Base-by-base conservation (phyloP, 371 early-diverging fungal species). In the Vittaforma corneae region DNA sequence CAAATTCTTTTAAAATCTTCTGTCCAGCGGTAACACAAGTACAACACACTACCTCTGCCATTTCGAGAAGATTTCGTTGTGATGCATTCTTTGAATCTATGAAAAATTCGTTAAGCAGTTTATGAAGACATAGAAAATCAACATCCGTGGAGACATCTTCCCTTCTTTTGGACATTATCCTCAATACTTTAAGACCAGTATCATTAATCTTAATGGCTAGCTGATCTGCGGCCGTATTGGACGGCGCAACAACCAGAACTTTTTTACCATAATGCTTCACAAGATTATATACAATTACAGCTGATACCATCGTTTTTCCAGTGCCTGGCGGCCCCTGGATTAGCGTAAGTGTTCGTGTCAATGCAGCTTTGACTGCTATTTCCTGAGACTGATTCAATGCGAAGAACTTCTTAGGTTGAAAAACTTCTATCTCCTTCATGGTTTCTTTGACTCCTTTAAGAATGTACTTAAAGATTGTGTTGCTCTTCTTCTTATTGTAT, bases 161-260 rank as follows among this genome's bases (percentile, higher is more conserved):
- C 34, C 93, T 84, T 11, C 86, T 86, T 68, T 88, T 89, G 33
- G 93, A 92, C 2, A 90, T 85, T 42, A 97, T 83, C 29, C 97
- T 86, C 18, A 94, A 91, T 3, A 93, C 91, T 64, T 89, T 89
- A 20, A 97, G 81, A 0, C 92, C 91, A 0, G 92, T 92, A 35
- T 83, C 84, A 77, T 59, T 89, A 62, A 97, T 89, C 76, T 92
- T 92, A 67, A 89, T 88, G 0, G 93, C 86, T 38, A 97, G 78
- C 77, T 97, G 92, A 79, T 97, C 96, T 0, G 94, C 95, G 33
- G 97, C 97, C 0, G 93, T 93, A 74, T 97, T 97, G 72, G 87
- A 86, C n/a, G 97, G 95, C 0, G 96, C 94, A 71, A 90, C 90
- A 0, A 97, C 93, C 42, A 97, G 79, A 4, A 97, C 86, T 80